Conservation (phyloP, 805 yeast species). For the Ogataea salicorniae region DNA sequence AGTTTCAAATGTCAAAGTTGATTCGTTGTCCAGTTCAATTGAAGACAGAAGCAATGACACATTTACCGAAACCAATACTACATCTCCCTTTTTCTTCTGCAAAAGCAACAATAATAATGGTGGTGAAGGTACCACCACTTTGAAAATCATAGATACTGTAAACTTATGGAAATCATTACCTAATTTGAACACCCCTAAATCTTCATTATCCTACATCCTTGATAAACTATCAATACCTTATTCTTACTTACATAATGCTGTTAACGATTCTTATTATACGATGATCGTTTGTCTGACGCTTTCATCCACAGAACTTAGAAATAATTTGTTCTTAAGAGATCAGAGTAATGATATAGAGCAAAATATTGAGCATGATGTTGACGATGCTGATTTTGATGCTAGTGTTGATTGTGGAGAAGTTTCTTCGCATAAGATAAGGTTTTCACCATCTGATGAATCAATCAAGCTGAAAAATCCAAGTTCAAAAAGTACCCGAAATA, state of each 20-base stretch:
- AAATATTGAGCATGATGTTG: neutral
- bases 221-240: slow-evolving; percentile 26
- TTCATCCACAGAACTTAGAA: slow-evolving; percentile 22
- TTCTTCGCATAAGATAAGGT: slow-evolving; percentile 7
- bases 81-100: too few species aligned
- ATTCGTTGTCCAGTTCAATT: too few species aligned
- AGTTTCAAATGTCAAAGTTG: too few species aligned
- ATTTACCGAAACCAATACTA: too few species aligned
- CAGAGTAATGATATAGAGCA: neutral
- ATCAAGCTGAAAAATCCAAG: slow-evolving; percentile 5
- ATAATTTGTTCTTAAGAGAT: slow-evolving; percentile 11
- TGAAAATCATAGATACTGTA: slow-evolving; percentile 28
- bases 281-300: slow-evolving; percentile 24
- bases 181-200: slow-evolving; percentile 7
- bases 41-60: too few species aligned
- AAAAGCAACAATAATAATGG: slow-evolving; percentile 9
- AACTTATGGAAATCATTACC: slow-evolving; percentile 23
- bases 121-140: slow-evolving; percentile 11
- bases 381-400: neutral
- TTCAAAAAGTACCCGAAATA: neutral
- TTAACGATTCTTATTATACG: slow-evolving; percentile 29
- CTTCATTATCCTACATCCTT: slow-evolving; percentile 21
- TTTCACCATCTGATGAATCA: slow-evolving; percentile 13
- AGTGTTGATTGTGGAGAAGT: neutral
- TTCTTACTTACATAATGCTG: slow-evolving; percentile 29